phyloP scores from a whole-genome alignment of 1,284 basidiomycete genomes.

The Austroboletus niveus region DNA sequence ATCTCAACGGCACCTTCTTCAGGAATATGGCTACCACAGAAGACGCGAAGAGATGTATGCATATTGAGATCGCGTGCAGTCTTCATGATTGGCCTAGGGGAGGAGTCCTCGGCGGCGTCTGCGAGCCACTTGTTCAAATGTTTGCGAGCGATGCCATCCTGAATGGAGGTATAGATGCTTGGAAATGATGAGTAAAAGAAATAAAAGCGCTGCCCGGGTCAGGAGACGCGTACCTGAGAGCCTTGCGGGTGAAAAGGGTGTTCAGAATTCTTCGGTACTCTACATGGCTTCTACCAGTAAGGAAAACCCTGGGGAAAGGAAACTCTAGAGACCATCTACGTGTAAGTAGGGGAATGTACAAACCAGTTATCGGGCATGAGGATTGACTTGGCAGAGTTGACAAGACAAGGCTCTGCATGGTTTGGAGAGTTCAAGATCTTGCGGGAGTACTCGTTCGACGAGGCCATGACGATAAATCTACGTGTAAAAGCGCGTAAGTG shows the following conservation, averaged over 20 bases:
- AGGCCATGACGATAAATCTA: conserved; percentile 96
- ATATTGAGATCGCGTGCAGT: conserved; percentile 92
- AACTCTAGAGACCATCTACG: neutral
- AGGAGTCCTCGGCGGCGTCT: conserved; percentile 46
- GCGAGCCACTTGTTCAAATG: conserved; percentile 76
- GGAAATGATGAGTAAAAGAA: conserved; percentile 10
- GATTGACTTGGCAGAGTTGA: conserved; percentile 89
- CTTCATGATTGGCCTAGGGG: conserved; percentile 82
- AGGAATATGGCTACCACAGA: conserved; percentile 90
- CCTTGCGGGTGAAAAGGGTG: conserved; percentile 91
- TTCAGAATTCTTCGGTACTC: conserved; percentile 94
- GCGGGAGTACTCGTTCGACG: conserved; percentile 85
- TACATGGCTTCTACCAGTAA: conserved; percentile 91
- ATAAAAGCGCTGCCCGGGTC: neutral
- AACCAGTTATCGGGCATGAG: conserved; percentile 91
- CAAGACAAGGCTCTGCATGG: conserved; percentile 91
- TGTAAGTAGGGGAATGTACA: conserved; percentile 14
- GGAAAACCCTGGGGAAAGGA: conserved; percentile 75
- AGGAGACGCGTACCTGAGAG: conserved; percentile 64
- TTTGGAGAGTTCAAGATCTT: conserved; percentile 92
- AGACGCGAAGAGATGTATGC: conserved; percentile 95
- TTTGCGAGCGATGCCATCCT: conserved; percentile 83
- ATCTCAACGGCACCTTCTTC: conserved; percentile 79
- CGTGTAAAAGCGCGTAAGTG: conserved; percentile 10
- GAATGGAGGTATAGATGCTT: conserved; percentile 85